Conservation (phyloP, 108 stramenopile species). For the Craspedostauros australis region DNA sequence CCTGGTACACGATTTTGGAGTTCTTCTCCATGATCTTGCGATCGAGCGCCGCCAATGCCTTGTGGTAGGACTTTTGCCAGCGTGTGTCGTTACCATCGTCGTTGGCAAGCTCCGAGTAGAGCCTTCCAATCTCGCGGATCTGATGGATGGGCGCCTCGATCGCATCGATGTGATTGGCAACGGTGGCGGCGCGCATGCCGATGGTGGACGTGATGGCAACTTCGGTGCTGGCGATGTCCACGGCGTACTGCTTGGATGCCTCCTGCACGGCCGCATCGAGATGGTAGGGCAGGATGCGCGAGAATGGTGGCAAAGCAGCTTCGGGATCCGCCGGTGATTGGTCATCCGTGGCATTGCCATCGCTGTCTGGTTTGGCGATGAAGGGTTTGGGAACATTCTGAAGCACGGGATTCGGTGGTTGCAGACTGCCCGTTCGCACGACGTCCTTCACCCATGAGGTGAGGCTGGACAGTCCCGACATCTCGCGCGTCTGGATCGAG, state of each 20-base stretch:
- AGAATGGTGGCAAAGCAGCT: not conserved
- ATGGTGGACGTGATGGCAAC: not conserved
- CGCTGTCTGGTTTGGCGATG: not conserved
- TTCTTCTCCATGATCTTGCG: too few relatives aligned
- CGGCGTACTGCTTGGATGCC: not conserved
- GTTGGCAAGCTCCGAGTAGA: constrained; percentile 2
- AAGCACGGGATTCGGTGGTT: constrained; percentile 2
- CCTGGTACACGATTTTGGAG: constrained; percentile 8
- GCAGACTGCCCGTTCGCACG: not conserved
- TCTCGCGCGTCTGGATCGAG: too few relatives aligned
- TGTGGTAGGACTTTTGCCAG: too few relatives aligned
- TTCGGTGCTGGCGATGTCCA: not conserved
- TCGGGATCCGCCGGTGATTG: constrained; percentile 10
- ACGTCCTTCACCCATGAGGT: constrained; percentile 4
- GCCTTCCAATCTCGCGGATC: not conserved
- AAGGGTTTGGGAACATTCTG: not conserved
- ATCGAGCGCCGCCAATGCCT: too few relatives aligned
- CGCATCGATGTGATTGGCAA: not conserved
- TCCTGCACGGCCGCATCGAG: not conserved
- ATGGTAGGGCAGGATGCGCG: too few relatives aligned
- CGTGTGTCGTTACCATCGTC: too few relatives aligned
- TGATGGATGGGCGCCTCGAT: not conserved
- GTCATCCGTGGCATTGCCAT: constrained; percentile 1
- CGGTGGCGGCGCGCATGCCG: too few relatives aligned
- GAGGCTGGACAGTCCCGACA: too few relatives aligned